A percentile compares a stretch with the other conserved stretches of the same genome.
phyloP scores from a whole-genome alignment of 257 asterid genomes.

The Thymus mandschuricus region DNA sequence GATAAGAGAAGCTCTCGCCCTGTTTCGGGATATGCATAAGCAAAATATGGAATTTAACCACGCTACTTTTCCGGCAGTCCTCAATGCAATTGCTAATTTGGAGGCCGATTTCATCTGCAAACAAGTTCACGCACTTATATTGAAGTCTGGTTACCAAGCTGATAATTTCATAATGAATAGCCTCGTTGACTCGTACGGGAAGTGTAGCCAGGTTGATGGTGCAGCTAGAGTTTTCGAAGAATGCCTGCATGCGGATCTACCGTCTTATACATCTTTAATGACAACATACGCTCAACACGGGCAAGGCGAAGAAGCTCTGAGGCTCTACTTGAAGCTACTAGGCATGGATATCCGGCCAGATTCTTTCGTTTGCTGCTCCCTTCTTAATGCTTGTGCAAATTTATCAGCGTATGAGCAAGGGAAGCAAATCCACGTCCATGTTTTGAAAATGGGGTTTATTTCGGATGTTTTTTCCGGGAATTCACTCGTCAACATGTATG shows the following conservation, averaged over 20 bases:
- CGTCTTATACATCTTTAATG: constrained; percentile 71
- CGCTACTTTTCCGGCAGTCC: constrained; percentile 64
- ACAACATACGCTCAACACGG: constrained; percentile 71
- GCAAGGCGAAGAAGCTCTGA: constrained; percentile 71
- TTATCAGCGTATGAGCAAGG: constrained; percentile 82
- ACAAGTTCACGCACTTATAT: constrained; percentile 60
- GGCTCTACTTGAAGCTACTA: constrained; percentile 60
- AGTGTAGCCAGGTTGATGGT: constrained; percentile 49
- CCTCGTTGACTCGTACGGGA: constrained; percentile 67
- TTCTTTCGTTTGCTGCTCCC: constrained; percentile 74
- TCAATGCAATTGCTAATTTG: constrained; percentile 58
- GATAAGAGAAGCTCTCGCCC: constrained; percentile 49
- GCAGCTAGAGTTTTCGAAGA: constrained; percentile 68
- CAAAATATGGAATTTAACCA: constrained; percentile 49
- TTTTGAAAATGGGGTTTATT: constrained; percentile 62
- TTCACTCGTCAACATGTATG: constrained; percentile 86
- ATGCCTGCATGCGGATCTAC: constrained; percentile 60
- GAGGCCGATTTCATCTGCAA: constrained; percentile 43
- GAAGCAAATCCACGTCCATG: constrained; percentile 74
- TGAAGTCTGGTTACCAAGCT: constrained; percentile 64
- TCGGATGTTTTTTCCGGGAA: constrained; percentile 72
- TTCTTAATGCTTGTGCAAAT: constrained; percentile 77
- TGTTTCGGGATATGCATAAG: constrained; percentile 53
- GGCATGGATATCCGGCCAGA: constrained; percentile 57
- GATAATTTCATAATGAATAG: constrained; percentile 62